Percentiles rank a stretch among this genome's conserved stretches.
Evolutionary conservation across 345 rosid genomes (phyloP).

Genomic region (Linum trigynum): DNA sequence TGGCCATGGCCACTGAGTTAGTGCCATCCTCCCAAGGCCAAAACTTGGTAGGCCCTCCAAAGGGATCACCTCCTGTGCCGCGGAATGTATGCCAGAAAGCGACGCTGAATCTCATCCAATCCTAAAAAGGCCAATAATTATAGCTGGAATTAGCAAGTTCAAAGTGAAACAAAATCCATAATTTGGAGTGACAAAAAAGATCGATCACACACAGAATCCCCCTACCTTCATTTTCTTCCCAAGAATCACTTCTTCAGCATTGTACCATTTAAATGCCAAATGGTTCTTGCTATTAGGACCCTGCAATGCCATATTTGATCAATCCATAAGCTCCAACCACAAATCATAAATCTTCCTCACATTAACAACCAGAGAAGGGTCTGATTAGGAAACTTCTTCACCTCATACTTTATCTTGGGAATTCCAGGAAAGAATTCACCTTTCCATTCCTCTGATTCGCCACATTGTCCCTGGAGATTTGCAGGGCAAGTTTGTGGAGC

Average conservation of each 20-base stretch:
- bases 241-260: slow-evolving; percentile 77
- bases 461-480: slow-evolving; percentile 43
- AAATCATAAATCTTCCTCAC: too few relatives aligned
- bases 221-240: slow-evolving; percentile 86
- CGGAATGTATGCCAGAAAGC: slow-evolving; percentile 99
- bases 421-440: slow-evolving; percentile 88
- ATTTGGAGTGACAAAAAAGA: too few relatives aligned
- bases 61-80: slow-evolving; percentile 83
- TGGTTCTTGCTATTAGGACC: slow-evolving; percentile 71
- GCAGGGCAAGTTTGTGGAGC: slow-evolving; percentile 68
- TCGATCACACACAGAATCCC: too few relatives aligned
- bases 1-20: slow-evolving; percentile 83
- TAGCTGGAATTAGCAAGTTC: too few relatives aligned
- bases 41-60: slow-evolving; percentile 72
- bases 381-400: slow-evolving; percentile 10
- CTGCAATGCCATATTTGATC: slow-evolving; percentile 20
- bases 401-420: slow-evolving; percentile 78
- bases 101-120: slow-evolving; percentile 95
- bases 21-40: slow-evolving; percentile 99
- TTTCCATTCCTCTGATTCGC: slow-evolving; percentile 63
- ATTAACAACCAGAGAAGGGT: neutral
- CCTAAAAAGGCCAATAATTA: slow-evolving; percentile 5
- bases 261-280: slow-evolving; percentile 81
- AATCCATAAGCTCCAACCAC: too few relatives aligned
- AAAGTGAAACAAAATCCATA: too few relatives aligned